phyloP scores from a whole-genome alignment of 164 flowering plant genomes.

The Magnolia officinalis region DNA sequence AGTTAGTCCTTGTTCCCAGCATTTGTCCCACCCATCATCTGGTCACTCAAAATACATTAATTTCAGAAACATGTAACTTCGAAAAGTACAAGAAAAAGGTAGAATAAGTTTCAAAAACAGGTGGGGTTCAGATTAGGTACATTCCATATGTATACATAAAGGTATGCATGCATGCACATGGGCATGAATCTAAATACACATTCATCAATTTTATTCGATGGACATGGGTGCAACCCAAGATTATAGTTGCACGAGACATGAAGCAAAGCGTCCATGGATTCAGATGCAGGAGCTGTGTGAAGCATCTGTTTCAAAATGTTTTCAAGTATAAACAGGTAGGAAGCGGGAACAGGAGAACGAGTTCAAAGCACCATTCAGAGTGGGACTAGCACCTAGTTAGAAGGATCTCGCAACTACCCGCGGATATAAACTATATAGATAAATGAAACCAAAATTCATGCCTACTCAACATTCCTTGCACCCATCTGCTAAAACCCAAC shows the following conservation, averaged over 20 bases:
- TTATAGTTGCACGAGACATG: no score
- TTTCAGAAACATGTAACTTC: background rate
- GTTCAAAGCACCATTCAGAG: no score
- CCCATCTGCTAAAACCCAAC: no score
- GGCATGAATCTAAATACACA: background rate
- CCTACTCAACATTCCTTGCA: no score
- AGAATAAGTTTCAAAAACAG: background rate
- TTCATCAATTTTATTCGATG: background rate
- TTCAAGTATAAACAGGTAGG: no score
- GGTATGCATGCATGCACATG: background rate
- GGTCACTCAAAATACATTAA: background rate
- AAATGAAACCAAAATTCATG: background rate
- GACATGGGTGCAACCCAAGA: no score
- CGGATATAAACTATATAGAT: background rate
- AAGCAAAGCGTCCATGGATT: no score
- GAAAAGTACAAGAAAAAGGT: background rate
- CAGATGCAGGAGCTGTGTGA: no score
- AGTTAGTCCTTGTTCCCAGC: constrained; percentile 63
- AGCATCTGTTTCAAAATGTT: no score
- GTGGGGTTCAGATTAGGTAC: background rate
- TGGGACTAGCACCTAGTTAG: no score
- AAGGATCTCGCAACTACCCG: no score
- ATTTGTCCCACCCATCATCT: constrained; percentile 76
- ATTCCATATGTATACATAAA: background rate
- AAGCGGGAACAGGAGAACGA: no score